Evolutionary conservation across 2,329 filamentous ascomycete genomes (phyloP), one percentile per base, ranked within the genome.

Genomic region (Pseudodiploospora longispora): DNA sequence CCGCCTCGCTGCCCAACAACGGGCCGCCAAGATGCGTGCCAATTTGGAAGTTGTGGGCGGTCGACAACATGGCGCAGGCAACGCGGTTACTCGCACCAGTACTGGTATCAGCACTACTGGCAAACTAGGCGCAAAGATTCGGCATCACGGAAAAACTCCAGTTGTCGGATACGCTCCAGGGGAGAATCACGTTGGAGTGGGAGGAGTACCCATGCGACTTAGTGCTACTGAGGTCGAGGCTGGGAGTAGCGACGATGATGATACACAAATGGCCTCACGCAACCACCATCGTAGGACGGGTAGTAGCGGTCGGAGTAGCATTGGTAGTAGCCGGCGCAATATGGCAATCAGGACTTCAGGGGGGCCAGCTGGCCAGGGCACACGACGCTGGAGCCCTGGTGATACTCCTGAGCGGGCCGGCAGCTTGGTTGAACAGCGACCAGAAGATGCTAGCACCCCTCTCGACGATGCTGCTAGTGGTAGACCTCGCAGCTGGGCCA

Each of bases 221-320:
- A 95, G 87, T 61, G 91, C 93, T n/a, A 94, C 87, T 41, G 93
- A 98, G 64, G 87, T 97, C 10, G 89, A 95, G 56, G 88, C 87
- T 52, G 89, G 83, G 52, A 87, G 90, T 55, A 87, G 83, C 59
- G 86, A 88, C 42, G 83, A 87, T 37, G 85, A 87, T 40, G 82
- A 84, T 27, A 35, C 29, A n/a, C 9, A 10, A 6, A 28, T 19
- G 19, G 34, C 46, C 4, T 42, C 46, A 31, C 40, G 40, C 36
- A 61, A 64, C 10, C 72, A 81, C 51, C 85, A 90, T 64, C 79
- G 80, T 50, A 73, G 85, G 51, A 85, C 80, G 27, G 83, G 84
- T 38, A 89, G 84, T 61, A 89, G 84, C 55, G 85, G 85, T 19
- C 75, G 85, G 51, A 88, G 82, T 62, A 89, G 79, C 59, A 78